A percentile compares a stretch with the other conserved stretches of the same genome.
Evolutionary conservation across 768 basidiomycete species (phyloP).

Genomic region (Astraeus odoratus): DNA sequence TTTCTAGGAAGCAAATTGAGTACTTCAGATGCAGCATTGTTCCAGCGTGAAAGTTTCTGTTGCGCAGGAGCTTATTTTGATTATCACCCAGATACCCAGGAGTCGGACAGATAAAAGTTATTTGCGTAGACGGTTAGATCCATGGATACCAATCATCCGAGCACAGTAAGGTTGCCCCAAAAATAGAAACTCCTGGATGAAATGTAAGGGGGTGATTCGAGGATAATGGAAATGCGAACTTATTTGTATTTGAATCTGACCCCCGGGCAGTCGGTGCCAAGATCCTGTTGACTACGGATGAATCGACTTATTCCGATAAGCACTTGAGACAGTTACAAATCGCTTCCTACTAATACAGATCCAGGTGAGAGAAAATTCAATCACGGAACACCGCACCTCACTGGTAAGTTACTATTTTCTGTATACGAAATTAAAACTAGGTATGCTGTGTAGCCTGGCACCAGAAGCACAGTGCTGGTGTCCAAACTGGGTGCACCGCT

Average conservation of each 20-base stretch:
- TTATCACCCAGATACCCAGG: constrained; percentile 60
- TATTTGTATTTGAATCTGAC: constrained; percentile 49
- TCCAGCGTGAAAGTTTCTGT: no score
- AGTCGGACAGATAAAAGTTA: constrained; percentile 42
- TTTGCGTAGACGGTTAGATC: constrained; percentile 48
- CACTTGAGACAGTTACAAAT: background rate
- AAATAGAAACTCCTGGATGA: constrained; percentile 52
- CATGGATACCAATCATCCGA: constrained; percentile 52
- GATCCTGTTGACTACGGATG: constrained; percentile 59
- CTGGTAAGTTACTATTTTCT: constrained; percentile 37
- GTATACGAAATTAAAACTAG: constrained; percentile 2
- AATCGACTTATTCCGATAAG: constrained; percentile 54
- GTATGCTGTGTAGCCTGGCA: constrained; percentile 61
- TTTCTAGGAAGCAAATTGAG: constrained; percentile 56
- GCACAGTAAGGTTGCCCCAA: constrained; percentile 46
- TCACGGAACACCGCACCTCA: constrained; percentile 73
- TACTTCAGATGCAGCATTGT: constrained; percentile 4
- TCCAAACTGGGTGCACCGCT: constrained; percentile 38
- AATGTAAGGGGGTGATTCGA: constrained; percentile 35
- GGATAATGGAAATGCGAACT: constrained; percentile 4
- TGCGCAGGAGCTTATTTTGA: constrained; percentile 57
- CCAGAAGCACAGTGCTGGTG: constrained; percentile 68
- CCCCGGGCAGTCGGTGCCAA: constrained; percentile 56
- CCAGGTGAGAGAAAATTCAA: constrained; percentile 37
- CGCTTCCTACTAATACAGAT: constrained; percentile 11